These are phyloP conservation scores for Fonsecaea pugnacius DNA, from an alignment of 2,329 filamentous ascomycete genomes.

Conservation along the genomic window DNA sequence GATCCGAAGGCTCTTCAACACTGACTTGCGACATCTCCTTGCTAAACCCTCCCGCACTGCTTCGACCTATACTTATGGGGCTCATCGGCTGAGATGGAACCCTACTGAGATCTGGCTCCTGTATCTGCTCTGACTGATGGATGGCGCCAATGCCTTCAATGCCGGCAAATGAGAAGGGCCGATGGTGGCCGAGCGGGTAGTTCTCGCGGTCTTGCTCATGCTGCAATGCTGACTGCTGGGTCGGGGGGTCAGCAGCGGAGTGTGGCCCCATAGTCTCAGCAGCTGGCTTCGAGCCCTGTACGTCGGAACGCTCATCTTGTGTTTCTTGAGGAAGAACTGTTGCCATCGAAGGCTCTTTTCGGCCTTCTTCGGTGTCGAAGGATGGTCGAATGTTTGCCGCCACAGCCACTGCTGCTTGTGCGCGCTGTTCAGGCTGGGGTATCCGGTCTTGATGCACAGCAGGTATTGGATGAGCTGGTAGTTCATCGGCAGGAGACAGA, in stretches of 20 bases:
- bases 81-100: slow-evolving; percentile 26
- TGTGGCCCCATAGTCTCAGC: neutral
- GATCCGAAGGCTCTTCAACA: slow-evolving; percentile 28
- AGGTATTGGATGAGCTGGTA: neutral
- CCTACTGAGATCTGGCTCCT: slow-evolving; percentile 15
- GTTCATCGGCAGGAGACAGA: slow-evolving; percentile 32
- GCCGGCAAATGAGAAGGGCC: slow-evolving; percentile 31
- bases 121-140: slow-evolving; percentile 13
- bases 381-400: neutral
- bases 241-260: neutral
- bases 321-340: neutral
- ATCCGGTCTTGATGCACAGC: neutral
- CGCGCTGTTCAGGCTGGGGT: neutral
- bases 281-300: neutral
- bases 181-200: neutral
- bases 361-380: neutral
- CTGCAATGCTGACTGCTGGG: neutral
- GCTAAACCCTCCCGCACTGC: slow-evolving; percentile 21
- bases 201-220: slow-evolving; percentile 1
- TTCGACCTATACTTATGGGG: slow-evolving; percentile 28
- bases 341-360: neutral
- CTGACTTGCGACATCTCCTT: slow-evolving; percentile 32
- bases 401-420: neutral
- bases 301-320: slow-evolving; percentile 12
- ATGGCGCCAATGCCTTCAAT: slow-evolving; percentile 23